Percentiles rank a stretch among this genome's conserved stretches.
Evolutionary conservation across 1,139 yeast genomes (phyloP).

Genomic region (Candida mesenterica): DNA sequence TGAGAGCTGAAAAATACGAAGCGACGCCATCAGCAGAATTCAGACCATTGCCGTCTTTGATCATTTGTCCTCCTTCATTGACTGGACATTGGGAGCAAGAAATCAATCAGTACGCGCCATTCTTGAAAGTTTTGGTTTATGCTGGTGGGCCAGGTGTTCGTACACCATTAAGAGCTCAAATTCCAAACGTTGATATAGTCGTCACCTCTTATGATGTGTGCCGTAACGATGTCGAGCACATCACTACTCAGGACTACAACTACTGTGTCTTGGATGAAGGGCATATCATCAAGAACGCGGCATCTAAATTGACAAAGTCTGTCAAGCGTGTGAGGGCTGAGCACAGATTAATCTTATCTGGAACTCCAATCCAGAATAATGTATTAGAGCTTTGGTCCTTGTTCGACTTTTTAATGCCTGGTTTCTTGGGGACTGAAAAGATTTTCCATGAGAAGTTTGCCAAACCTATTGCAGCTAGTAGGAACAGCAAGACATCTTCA

Average conservation of each 20-base stretch:
- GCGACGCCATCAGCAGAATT: slow-evolving; percentile 65
- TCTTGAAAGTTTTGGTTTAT: slow-evolving; percentile 76
- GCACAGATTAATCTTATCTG: slow-evolving; percentile 87
- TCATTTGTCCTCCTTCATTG: slow-evolving; percentile 94
- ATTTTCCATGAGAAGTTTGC: slow-evolving; percentile 94
- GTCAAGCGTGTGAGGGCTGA: slow-evolving; percentile 82
- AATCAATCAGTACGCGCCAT: slow-evolving; percentile 85
- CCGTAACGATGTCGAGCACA: slow-evolving; percentile 76
- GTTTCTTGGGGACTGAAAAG: slow-evolving; percentile 93
- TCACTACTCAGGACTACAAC: slow-evolving; percentile 69
- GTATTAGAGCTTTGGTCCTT: slow-evolving; percentile 96
- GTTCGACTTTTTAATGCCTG: slow-evolving; percentile 98
- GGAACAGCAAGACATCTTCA: slow-evolving; percentile 86
- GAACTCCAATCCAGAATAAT: slow-evolving; percentile 97
- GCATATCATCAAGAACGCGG: slow-evolving; percentile 90
- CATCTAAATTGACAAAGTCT: slow-evolving; percentile 83
- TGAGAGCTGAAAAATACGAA: slow-evolving; percentile 68
- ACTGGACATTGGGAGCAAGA: slow-evolving; percentile 99
- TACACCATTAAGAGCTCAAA: slow-evolving; percentile 49
- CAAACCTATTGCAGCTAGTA: slow-evolving; percentile 92
- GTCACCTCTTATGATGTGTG: slow-evolving; percentile 96
- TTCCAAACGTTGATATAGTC: slow-evolving; percentile 71
- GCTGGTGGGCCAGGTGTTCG: slow-evolving; percentile 91
- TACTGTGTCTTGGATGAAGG: slow-evolving; percentile 98
- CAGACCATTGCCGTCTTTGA: slow-evolving; percentile 76